phyloP scores from a whole-genome alignment of 768 basidiomycete genomes.

The Mycena rosella region DNA sequence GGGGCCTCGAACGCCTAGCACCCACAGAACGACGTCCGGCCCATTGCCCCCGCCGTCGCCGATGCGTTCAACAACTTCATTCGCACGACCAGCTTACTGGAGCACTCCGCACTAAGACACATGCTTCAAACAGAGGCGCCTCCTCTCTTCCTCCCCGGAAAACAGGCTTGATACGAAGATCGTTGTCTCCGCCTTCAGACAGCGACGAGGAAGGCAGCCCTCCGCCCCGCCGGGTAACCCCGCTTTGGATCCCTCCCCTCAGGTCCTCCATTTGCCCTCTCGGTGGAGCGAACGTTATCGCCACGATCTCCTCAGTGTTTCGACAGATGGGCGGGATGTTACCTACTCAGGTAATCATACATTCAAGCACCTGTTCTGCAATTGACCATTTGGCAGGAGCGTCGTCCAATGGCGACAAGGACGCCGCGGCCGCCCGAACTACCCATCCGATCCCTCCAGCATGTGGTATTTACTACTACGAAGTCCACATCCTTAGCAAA shows the following conservation, averaged over 20 bases:
- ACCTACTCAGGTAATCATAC: constrained; percentile 70
- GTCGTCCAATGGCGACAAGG: constrained; percentile 74
- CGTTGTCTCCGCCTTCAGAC: constrained; percentile 62
- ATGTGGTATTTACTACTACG: constrained; percentile 95
- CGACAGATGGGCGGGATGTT: constrained; percentile 79
- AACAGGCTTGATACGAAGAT: constrained; percentile 43
- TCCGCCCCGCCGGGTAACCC: constrained; percentile 61
- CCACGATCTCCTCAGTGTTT: constrained; percentile 69
- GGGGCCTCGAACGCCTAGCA: constrained; percentile 42
- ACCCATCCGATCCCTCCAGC: constrained; percentile 83
- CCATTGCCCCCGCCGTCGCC: constrained; percentile 47
- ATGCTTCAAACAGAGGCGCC: constrained; percentile 70
- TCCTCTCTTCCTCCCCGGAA: constrained; percentile 56
- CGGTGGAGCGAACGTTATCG: constrained; percentile 84
- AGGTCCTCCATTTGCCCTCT: constrained; percentile 73
- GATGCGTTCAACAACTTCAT: constrained; percentile 54
- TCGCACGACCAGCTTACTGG: constrained; percentile 81
- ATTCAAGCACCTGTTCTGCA: background rate
- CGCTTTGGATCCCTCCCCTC: constrained; percentile 51
- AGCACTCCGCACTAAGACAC: constrained; percentile 80
- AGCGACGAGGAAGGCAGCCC: constrained; percentile 77
- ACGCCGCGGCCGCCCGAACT: constrained; percentile 88
- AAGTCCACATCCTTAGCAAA: constrained; percentile 86
- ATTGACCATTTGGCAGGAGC: constrained; percentile 54
- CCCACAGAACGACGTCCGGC: constrained; percentile 46